Evolutionary conservation across 495 filamentous ascomycete genomes (phyloP), one percentile per base, ranked within the genome.

Genomic region (Podospora bellae-mahoneyi): DNA sequence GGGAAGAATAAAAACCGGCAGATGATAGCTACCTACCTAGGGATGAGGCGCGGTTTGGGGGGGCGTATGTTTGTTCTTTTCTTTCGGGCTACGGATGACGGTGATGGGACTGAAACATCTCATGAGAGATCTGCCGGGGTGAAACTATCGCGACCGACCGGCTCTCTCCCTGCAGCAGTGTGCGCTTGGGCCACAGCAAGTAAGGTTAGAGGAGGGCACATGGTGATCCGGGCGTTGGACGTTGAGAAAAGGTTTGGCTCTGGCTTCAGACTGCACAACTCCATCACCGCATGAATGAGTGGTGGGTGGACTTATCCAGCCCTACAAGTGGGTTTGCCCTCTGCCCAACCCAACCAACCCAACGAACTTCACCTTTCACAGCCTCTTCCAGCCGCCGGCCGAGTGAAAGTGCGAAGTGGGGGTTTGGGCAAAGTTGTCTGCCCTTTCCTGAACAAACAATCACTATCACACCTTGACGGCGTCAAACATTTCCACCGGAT

Each of bases 151-250:
- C 55, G 18, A 20, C 54, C 9, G 5, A 5, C 5, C 16, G 23
- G 5, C 18, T 58, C n/a, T 20, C 39, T 18, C 39, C 39, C 39
- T 48, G 39, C 30, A 32, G 55, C 55, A 58, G 30, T 23, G n/a
- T 58, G n/a, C 55, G 23, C 55, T 26, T 58, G 55, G 55, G 55
- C 55, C 4, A 20, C n/a, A 57, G 15, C 9, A 57, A 57, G 54
- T 7, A 23, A 57, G 54, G 20, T 23, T 23, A 23, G 2, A 23
- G 23, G 23, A 23, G 23, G 23, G 5, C 55, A 19, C 10, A 58
- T 20, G n/a, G 55, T 18, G 55, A 58, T 58, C 55, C 55, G 55
- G 55, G 55, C 55, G 55, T 58, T 26, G n/a, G 55, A 58, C 55
- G 55, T 58, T 15, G n/a, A 19, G 23, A 58, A 26, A 57, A 57